These are phyloP conservation scores for Pecoramyces ruminantium DNA, from an alignment of 192 early-diverging fungal species.

Conservation along the genomic window DNA sequence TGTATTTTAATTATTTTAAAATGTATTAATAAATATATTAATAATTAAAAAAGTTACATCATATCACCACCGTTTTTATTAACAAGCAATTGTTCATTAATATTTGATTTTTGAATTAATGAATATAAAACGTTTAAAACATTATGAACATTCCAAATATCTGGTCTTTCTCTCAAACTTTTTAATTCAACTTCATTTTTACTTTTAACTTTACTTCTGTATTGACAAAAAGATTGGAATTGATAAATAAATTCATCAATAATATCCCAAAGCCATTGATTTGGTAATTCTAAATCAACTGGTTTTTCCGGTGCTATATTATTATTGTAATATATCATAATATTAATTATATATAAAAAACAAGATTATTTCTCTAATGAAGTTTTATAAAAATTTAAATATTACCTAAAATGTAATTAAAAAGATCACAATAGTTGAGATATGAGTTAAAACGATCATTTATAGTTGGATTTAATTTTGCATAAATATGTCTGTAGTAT, in stretches of 20 bases:
- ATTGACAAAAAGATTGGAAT: slow-evolving; percentile 94
- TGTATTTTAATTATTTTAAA: background rate
- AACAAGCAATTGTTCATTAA: slow-evolving; percentile 82
- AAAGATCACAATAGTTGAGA: slow-evolving; percentile 91
- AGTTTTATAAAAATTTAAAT: too few relatives aligned
- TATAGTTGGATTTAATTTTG: slow-evolving; percentile 71
- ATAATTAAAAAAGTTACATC: slow-evolving; percentile 15
- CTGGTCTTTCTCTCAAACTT: slow-evolving; percentile 62
- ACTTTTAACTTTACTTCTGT: slow-evolving; percentile 70
- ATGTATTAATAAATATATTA: background rate
- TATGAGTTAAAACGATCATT: slow-evolving; percentile 84
- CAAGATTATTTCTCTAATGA: too few relatives aligned
- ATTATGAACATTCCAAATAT: slow-evolving; percentile 86
- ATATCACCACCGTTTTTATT: slow-evolving; percentile 78
- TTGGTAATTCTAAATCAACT: slow-evolving; percentile 80
- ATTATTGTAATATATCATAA: too few relatives aligned
- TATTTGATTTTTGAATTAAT: slow-evolving; percentile 84
- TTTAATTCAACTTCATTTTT: slow-evolving; percentile 64
- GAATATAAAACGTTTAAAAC: slow-evolving; percentile 93
- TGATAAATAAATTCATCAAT: slow-evolving; percentile 99
- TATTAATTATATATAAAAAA: too few relatives aligned
- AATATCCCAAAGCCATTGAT: slow-evolving; percentile 98
- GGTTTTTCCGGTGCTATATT: slow-evolving; percentile 47
- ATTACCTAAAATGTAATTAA: slow-evolving; percentile 89
- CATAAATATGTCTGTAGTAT: slow-evolving; percentile 93